phyloP scores from a whole-genome alignment of 805 yeast species.

The Kluyveromyces siamensis region DNA sequence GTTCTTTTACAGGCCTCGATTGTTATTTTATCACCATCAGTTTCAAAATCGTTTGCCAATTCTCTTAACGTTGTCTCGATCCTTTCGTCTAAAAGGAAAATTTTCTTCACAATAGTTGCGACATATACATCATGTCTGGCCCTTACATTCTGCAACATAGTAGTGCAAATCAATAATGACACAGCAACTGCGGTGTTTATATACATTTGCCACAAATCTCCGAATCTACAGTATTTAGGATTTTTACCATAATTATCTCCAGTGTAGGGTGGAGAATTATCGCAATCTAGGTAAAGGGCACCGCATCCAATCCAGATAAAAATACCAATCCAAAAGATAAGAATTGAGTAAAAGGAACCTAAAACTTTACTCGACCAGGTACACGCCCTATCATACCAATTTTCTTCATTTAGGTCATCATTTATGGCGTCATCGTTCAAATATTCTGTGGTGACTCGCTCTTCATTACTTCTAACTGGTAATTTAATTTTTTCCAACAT shows the following conservation, averaged over 20 bases:
- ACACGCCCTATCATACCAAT: constrained; percentile 30
- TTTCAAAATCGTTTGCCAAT: constrained; percentile 12
- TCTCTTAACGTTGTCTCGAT: constrained; percentile 23
- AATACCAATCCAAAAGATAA: constrained; percentile 32
- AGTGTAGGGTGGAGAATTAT: constrained; percentile 20
- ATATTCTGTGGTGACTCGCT: background rate
- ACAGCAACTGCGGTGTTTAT: constrained; percentile 36
- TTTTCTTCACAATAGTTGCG: constrained; percentile 12
- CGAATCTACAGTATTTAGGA: constrained; percentile 19
- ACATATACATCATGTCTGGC: constrained; percentile 30
- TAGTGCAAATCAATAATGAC: constrained; percentile 27
- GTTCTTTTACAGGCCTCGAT: constrained; percentile 13
- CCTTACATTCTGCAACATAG: constrained; percentile 33
- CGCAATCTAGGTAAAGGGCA: constrained; percentile 19
- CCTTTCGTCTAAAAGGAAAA: constrained; percentile 22
- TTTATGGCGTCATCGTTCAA: constrained; percentile 1
- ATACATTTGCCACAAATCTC: constrained; percentile 34
- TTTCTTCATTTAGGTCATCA: constrained; percentile 18
- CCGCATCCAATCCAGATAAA: constrained; percentile 34
- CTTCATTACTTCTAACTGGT: background rate
- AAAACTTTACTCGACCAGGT: constrained; percentile 16
- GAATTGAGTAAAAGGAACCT: constrained; percentile 28
- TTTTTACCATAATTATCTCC: constrained; percentile 18
- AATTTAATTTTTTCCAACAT: constrained; percentile 5
- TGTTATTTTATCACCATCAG: constrained; percentile 20